Base-by-base conservation (phyloP, 192 early-diverging fungal species). In the Linnemannia hyalina region DNA sequence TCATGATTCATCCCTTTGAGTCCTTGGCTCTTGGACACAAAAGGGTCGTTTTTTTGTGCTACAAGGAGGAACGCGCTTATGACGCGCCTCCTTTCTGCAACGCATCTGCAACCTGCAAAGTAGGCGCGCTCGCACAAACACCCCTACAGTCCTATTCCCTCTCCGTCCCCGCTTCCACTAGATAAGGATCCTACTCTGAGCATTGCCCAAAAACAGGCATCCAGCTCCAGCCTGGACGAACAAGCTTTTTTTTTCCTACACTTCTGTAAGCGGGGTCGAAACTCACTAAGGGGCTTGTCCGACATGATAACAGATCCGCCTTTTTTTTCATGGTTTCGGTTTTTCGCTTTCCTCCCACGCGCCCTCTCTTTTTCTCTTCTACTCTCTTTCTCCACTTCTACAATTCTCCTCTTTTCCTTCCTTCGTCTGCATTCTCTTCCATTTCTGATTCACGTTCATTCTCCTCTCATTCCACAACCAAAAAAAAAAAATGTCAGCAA, bases 201-300 rank as follows among this genome's bases (percentile, higher is more conserved):
- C 60, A 65, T 65, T 32, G 60, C 60, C 29, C 49, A 18, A 20
- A 52, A 52, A 52, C 49, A 22, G 49, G 49, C 6, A 52, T 60
- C 26, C 60, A 65, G 44, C 44, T 65, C 60, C 60, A 65, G 60
- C 13, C 60, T 65, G 60, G 60, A 65, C 60, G 15, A 23, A 57
- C 22, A 57, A 65, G 60, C 60, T 65, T 65, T 65, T 65, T 40
- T 40, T 35, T 15, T 15, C 49, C 18, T 16, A 52, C 49, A 22
- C 49, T 22, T 18, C n/a, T 4, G 0, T 9, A 11, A 9, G 55
- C 55, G 55, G 60, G 60, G 8, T 32, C 60, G 11, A 65, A 65
- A 65, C 60, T 29, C 26, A 60, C 26, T 26, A 65, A 65, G 60
- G 60, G 60, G 60, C 60, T 65, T 65, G 60, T 65, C 41, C 60